phyloP scores from a whole-genome alignment of 345 rosid species.

The Nephelium lappaceum region DNA sequence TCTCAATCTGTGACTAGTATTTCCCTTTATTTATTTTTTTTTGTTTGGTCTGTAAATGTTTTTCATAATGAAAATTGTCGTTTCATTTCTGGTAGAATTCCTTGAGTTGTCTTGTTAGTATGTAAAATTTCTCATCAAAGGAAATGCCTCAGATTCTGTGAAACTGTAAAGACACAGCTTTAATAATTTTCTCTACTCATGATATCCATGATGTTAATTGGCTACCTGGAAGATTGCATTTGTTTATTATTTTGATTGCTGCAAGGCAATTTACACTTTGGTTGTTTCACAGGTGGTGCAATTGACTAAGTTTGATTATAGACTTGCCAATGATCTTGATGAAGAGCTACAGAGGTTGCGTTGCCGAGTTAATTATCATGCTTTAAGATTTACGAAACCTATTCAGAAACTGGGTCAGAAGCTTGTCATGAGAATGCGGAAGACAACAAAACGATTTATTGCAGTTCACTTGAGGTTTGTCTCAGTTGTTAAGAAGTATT shows the following conservation, averaged over 20 bases:
- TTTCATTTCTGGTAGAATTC: not conserved
- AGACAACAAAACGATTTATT: slow-evolving; percentile 76
- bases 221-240: not conserved
- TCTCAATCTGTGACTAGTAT: slow-evolving; percentile 14
- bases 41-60: not conserved
- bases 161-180: slow-evolving; percentile 6
- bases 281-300: slow-evolving; percentile 81
- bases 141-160: slow-evolving; percentile 5
- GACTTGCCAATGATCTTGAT: slow-evolving; percentile 88
- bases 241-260: not conserved
- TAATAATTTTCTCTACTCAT: not conserved
- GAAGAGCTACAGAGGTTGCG: slow-evolving; percentile 91
- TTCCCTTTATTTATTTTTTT: not conserved
- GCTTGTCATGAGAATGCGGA: slow-evolving; percentile 74
- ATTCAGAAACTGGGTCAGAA: slow-evolving; percentile 77
- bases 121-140: not conserved
- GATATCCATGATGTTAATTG: not conserved
- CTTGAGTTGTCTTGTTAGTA: not conserved
- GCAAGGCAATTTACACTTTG: slow-evolving; percentile 16
- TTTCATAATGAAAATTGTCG: not conserved
- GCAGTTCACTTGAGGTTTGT: slow-evolving; percentile 92
- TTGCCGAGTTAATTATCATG: slow-evolving; percentile 91
- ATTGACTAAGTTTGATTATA: slow-evolving; percentile 95
- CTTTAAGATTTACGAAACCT: slow-evolving; percentile 84
- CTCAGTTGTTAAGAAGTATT: not conserved